phyloP scores from a whole-genome alignment of 2,329 filamentous ascomycete species.

The Paraconiothyrium brasiliense region DNA sequence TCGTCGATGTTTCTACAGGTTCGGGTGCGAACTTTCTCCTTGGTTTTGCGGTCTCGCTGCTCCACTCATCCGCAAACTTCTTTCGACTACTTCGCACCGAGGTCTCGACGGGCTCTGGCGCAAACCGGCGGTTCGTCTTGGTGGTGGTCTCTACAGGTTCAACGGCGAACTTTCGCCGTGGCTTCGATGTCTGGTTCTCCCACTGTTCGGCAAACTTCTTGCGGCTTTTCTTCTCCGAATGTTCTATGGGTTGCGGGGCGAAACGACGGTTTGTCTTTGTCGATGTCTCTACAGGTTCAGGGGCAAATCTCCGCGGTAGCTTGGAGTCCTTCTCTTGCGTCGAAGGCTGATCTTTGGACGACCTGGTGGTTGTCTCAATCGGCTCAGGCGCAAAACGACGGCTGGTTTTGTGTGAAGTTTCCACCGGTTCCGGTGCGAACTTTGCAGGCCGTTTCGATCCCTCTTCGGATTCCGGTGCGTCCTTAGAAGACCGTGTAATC shows the following conservation, averaged over 20 bases:
- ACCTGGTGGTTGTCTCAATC: constrained; percentile 69
- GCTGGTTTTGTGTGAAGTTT: constrained; percentile 36
- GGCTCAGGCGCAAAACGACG: constrained; percentile 73
- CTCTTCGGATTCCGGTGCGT: constrained; percentile 49
- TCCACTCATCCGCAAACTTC: constrained; percentile 9
- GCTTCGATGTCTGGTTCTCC: constrained; percentile 32
- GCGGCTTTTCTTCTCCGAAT: constrained; percentile 38
- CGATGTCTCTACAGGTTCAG: constrained; percentile 76
- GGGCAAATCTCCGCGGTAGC: constrained; percentile 65
- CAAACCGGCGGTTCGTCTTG: constrained; percentile 30
- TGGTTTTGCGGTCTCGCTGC: not conserved
- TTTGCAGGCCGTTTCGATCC: constrained; percentile 23
- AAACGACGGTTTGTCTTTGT: constrained; percentile 60
- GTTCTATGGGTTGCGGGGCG: constrained; percentile 52
- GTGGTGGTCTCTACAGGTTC: constrained; percentile 41
- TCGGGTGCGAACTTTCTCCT: constrained; percentile 12
- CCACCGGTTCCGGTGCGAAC: constrained; percentile 43
- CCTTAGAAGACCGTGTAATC: constrained; percentile 56
- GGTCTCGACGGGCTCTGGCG: constrained; percentile 15
- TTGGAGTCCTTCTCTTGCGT: constrained; percentile 13
- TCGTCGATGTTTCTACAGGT: constrained; percentile 16
- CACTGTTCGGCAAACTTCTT: constrained; percentile 33
- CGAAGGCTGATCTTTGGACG: constrained; percentile 60
- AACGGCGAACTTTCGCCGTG: constrained; percentile 33
- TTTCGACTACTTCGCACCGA: constrained; percentile 18